Evolutionary conservation across 2,329 filamentous ascomycete genomes (phyloP).

Genomic region (Alternaria infectoria): DNA sequence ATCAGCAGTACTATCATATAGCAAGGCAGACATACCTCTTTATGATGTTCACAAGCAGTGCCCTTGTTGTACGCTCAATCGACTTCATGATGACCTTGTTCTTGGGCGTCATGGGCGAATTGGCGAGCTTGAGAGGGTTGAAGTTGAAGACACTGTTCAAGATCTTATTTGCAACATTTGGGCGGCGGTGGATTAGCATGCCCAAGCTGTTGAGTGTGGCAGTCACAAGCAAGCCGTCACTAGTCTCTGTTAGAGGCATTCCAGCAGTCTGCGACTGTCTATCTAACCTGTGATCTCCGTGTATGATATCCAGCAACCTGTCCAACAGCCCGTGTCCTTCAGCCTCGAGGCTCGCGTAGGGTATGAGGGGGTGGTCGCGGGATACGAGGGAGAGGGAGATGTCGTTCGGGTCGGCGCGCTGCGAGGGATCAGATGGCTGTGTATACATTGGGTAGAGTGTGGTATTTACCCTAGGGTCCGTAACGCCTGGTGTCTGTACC

Average conservation of each 20-base stretch:
- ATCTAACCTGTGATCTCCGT: constrained; percentile 82
- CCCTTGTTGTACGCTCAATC: constrained; percentile 90
- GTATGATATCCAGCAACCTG: constrained; percentile 81
- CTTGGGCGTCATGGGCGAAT: constrained; percentile 76
- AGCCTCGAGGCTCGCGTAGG: constrained; percentile 82
- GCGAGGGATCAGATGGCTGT: constrained; percentile 41
- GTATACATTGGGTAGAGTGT: constrained; percentile 6
- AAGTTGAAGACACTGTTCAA: constrained; percentile 85
- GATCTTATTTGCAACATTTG: constrained; percentile 82
- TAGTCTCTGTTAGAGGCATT: constrained; percentile 50
- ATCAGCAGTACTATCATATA: neutral
- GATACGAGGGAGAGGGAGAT: constrained; percentile 87
- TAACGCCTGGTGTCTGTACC: constrained; percentile 84
- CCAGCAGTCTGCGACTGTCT: constrained; percentile 14
- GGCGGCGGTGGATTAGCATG: constrained; percentile 80
- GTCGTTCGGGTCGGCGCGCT: constrained; percentile 78
- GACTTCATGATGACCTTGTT: constrained; percentile 85
- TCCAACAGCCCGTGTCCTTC: constrained; percentile 92
- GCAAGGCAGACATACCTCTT: constrained; percentile 66
- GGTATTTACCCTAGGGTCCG: constrained; percentile 78
- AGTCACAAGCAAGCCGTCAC: constrained; percentile 86
- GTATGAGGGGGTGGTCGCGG: constrained; percentile 79
- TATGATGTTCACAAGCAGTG: constrained; percentile 80
- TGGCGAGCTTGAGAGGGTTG: constrained; percentile 84
- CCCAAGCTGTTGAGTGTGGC: constrained; percentile 89